These are phyloP conservation scores for Colletotrichum tamarilloi DNA, from an alignment of 2,329 filamentous ascomycete genomes.

Conservation along the genomic window DNA sequence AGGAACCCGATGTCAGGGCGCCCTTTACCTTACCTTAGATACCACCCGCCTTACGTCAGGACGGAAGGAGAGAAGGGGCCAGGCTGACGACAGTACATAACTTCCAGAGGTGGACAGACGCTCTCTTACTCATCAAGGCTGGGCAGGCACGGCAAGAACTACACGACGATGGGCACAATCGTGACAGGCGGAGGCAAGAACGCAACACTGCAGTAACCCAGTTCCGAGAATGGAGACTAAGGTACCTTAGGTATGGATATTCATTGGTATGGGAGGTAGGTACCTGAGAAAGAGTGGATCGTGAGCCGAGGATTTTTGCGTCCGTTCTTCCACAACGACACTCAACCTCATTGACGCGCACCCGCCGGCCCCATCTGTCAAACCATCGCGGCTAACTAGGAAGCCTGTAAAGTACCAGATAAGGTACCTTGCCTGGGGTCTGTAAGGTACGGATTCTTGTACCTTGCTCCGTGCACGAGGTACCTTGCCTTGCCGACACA, in stretches of 20 bases:
- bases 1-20: not conserved
- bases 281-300: not conserved
- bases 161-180: not conserved
- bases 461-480: not conserved
- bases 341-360: not conserved
- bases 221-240: conserved; percentile 2
- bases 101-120: too few relatives aligned
- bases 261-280: too few relatives aligned
- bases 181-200: conserved; percentile 1
- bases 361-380: conserved; percentile 24
- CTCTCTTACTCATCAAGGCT: not conserved
- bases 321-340: conserved; percentile 5
- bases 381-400: conserved; percentile 7
- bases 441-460: too few relatives aligned
- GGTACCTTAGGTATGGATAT: too few relatives aligned
- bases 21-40: not conserved
- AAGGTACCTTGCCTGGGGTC: not conserved
- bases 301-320: conserved; percentile 3
- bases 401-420: not conserved
- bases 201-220: not conserved
- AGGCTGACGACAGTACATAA: not conserved
- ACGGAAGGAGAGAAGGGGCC: not conserved
- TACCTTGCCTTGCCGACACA: not conserved
- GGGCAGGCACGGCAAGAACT: not conserved
- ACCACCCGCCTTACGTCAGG: not conserved